Evolutionary conservation across 495 filamentous ascomycete species (phyloP), one percentile per base, ranked within the genome.

Genomic region (Talaromyces proteolyticus): DNA sequence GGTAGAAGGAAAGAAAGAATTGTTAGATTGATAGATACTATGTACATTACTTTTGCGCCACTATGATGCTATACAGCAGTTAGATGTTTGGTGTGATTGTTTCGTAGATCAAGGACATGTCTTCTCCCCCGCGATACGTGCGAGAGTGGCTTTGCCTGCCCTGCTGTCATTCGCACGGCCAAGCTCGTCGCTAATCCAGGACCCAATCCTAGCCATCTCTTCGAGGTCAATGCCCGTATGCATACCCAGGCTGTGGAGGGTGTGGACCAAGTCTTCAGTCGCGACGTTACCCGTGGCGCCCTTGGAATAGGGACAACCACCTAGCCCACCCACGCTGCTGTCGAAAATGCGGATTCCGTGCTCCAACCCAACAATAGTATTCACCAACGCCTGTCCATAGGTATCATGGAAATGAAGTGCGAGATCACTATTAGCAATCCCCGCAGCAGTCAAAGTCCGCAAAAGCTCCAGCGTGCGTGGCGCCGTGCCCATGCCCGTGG

Each of bases 381-480:
- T 96, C 23, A 95, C 87, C 47, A 97, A 72, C 6, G 94, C 94
- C 69, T 93, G 87, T 8, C 91, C 94, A 65, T 94, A 99, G 4
- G 94, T 99, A 58, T 98, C 91, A 55, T 97, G 93, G 61, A 96
- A 96, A 59, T 98, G 93, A 65, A 95, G 81, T 2, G 92, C 91
- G 2, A 98, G 57, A 57, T 94, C 90, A 56, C 87, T 84, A 29
- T 77, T 85, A 39, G 82, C 74, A 42, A 97, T 83, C 0, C 91
- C 89, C 3, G 89, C 88, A 4, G 82, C 81, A 19, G 75, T 73
- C 59, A 96, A 73, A 17, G 88, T 81, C 47, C 75, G 71, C 50
- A 94, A 66, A 37, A 94, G 74, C 58, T 83, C 78, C 57, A 78
- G 73, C 0, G 88, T 93, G 19, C 85, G 75, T 1, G 90, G 88